Percentiles rank a stretch among this genome's conserved stretches.
Evolutionary conservation across 2,329 filamentous ascomycete genomes (phyloP).

Genomic region (Aspergillus proliferans): DNA sequence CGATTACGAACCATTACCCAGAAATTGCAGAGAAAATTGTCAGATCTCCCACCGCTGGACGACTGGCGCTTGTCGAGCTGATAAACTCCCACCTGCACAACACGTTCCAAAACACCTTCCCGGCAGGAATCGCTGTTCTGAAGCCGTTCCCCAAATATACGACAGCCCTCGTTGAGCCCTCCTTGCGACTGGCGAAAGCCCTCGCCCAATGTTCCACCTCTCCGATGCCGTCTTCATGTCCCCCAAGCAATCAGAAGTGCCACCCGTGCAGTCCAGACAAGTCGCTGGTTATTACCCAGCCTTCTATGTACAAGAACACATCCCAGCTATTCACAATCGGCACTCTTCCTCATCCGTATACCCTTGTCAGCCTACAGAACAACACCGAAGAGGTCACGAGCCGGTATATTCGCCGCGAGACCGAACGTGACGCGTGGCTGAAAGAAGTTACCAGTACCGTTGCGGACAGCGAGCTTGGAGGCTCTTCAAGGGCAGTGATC

Average conservation of each 20-base stretch:
- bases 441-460: conserved; percentile 62
- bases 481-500: conserved; percentile 59
- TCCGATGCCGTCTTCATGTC: conserved; percentile 70
- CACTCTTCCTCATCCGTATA: conserved; percentile 87
- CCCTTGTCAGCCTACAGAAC: conserved; percentile 62
- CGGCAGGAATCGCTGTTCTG: conserved; percentile 69
- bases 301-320: conserved; percentile 63
- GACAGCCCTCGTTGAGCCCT: conserved; percentile 63
- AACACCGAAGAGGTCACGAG: conserved; percentile 55
- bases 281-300: conserved; percentile 61
- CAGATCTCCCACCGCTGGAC: conserved; percentile 53
- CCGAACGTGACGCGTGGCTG: conserved; percentile 74
- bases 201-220: conserved; percentile 69
- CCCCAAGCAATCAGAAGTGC: conserved; percentile 72
- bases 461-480: conserved; percentile 57
- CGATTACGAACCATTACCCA: conserved; percentile 60
- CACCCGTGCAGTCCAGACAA: conserved; percentile 63
- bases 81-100: conserved; percentile 81
- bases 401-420: conserved; percentile 60
- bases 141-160: conserved; percentile 74
- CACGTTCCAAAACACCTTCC: conserved; percentile 75
- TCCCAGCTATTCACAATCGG: conserved; percentile 73
- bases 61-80: conserved; percentile 62
- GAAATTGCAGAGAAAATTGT: conserved; percentile 59
- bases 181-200: conserved; percentile 65